These are phyloP conservation scores for Pseudogymnoascus sp. DNA, from an alignment of 2,329 filamentous ascomycete species.

Conservation along the genomic window DNA sequence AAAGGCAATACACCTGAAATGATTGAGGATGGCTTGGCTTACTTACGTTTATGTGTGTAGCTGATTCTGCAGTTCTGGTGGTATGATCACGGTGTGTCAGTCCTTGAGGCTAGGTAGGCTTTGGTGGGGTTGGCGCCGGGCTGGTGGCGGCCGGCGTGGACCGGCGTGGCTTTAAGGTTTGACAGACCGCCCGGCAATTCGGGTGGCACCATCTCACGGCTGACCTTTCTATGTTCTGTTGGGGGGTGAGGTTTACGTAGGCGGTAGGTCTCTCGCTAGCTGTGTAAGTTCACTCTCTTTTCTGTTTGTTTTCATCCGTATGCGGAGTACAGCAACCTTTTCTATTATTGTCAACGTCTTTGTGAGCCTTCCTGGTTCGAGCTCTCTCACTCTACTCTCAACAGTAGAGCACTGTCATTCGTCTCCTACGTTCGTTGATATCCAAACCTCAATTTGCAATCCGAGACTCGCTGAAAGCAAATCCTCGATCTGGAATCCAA, in stretches of 20 bases:
- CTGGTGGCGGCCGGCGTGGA: background rate
- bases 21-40: background rate
- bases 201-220: background rate
- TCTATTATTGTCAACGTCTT: background rate
- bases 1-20: background rate
- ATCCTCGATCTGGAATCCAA: background rate
- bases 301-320: background rate
- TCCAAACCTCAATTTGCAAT: background rate
- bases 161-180: background rate
- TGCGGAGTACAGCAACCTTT: background rate
- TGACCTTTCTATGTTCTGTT: background rate
- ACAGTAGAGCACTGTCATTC: background rate
- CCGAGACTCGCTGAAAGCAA: background rate
- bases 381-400: background rate
- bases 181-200: background rate
- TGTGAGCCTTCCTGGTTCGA: background rate
- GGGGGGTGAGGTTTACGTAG: background rate
- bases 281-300: background rate
- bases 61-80: background rate
- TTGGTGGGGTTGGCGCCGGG: background rate
- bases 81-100: background rate
- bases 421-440: background rate
- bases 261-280: background rate
- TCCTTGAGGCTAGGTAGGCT: background rate
- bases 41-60: background rate